Percentiles rank a stretch among this genome's conserved stretches.
Conservation (phyloP, 768 basidiomycete genomes). For the Paxillus ammoniavirescens region DNA sequence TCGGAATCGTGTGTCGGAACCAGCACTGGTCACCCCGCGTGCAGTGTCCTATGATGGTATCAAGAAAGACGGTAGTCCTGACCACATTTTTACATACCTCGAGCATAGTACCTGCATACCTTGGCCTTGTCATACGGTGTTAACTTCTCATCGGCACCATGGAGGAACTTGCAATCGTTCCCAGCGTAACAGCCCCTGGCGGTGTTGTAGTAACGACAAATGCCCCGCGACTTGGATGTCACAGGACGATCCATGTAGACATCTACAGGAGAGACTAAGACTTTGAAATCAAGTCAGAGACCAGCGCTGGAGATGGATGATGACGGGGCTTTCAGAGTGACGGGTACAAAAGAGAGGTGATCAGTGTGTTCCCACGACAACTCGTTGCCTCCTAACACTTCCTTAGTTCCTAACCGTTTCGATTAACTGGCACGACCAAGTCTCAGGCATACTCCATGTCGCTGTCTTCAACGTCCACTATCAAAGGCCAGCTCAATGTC, state of each 20-base stretch:
- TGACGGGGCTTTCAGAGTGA: background rate
- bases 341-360: background rate
- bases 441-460: slow-evolving; percentile 50
- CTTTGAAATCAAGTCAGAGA: background rate
- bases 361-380: background rate
- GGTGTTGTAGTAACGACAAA: slow-evolving; percentile 66
- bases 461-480: slow-evolving; percentile 68
- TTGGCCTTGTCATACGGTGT: slow-evolving; percentile 75
- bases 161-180: slow-evolving; percentile 73
- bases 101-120: slow-evolving; percentile 61
- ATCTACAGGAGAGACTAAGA: slow-evolving; percentile 15
- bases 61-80: background rate
- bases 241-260: slow-evolving; percentile 48
- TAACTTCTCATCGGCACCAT: slow-evolving; percentile 49
- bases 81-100: slow-evolving; percentile 38
- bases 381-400: slow-evolving; percentile 4
- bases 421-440: background rate
- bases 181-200: slow-evolving; percentile 70
- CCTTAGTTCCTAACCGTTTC: too few relatives aligned
- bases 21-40: slow-evolving; percentile 69
- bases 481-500: slow-evolving; percentile 64
- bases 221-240: slow-evolving; percentile 69
- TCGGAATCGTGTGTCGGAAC: slow-evolving; percentile 57
- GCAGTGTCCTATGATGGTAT: slow-evolving; percentile 56
- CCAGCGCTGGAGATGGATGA: background rate